A percentile compares a stretch with the other conserved stretches of the same genome.
phyloP scores from a whole-genome alignment of 2,329 filamentous ascomycete genomes.

The Neopestalotiopsis sp. region DNA sequence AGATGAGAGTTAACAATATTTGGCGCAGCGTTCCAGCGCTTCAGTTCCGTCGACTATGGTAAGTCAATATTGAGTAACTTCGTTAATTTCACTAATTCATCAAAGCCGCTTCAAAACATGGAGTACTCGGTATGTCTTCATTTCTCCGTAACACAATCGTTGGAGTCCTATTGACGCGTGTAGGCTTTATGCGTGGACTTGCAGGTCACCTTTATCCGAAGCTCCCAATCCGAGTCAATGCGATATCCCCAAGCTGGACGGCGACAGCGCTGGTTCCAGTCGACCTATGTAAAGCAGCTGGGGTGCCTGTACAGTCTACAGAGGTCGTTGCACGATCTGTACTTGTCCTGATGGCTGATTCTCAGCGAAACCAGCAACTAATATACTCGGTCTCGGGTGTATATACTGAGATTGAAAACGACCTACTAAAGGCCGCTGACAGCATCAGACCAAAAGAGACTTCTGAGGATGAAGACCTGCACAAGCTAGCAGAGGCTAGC shows the following conservation, averaged over 20 bases:
- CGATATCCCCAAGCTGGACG: conserved; percentile 3
- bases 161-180: not conserved
- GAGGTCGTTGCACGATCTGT: not conserved
- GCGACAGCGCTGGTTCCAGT: not conserved
- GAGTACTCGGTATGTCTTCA: conserved; percentile 7
- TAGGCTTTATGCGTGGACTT: conserved; percentile 7
- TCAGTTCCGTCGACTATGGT: not conserved
- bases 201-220: conserved; percentile 7
- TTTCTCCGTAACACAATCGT: not conserved
- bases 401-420: not conserved
- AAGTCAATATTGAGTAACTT: not conserved
- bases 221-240: not conserved
- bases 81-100: not conserved
- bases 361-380: not conserved
- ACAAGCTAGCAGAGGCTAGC: not conserved
- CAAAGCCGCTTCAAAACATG: not conserved
- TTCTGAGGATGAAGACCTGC: not conserved
- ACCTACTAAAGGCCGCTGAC: not conserved
- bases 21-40: not conserved
- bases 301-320: not conserved
- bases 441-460: not conserved
- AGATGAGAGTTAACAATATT: not conserved
- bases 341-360: not conserved
- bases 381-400: conserved; percentile 1
- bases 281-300: conserved; percentile 6